These are phyloP conservation scores for Cantharellus anzutake DNA, from an alignment of 768 basidiomycete species.

Conservation along the genomic window DNA sequence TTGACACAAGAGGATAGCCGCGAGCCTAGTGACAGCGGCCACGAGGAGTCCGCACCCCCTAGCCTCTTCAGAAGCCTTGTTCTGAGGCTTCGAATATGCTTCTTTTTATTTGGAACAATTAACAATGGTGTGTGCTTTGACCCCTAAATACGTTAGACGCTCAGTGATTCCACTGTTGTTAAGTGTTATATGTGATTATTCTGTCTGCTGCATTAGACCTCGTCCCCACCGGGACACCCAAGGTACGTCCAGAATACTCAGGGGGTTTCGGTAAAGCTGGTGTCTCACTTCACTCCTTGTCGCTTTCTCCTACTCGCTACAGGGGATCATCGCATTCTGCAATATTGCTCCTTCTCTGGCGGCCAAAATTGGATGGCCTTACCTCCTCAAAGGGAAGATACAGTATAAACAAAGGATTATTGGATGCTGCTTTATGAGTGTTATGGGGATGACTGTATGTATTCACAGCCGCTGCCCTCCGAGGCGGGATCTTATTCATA, in stretches of 20 bases:
- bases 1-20: too few relatives aligned
- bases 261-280: too few relatives aligned
- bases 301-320: background rate
- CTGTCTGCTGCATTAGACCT: conserved; percentile 91
- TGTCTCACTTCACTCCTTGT: background rate
- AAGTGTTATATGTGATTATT: conserved; percentile 91
- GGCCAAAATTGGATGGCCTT: conserved; percentile 87
- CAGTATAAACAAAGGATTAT: conserved; percentile 55
- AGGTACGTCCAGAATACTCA: conserved; percentile 16
- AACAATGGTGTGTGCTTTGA: conserved; percentile 42
- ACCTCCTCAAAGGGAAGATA: conserved; percentile 70
- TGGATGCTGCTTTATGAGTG: conserved; percentile 58
- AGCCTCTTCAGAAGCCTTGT: too few relatives aligned
- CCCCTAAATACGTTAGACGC: background rate
- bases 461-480: background rate
- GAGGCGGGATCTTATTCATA: background rate
- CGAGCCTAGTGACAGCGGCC: too few relatives aligned
- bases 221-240: conserved; percentile 78
- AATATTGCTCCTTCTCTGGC: conserved; percentile 75
- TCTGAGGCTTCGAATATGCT: conserved; percentile 32
- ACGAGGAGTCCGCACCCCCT: too few relatives aligned
- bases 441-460: conserved; percentile 75
- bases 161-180: background rate
- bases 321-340: conserved; percentile 81
- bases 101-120: conserved; percentile 82